These are phyloP conservation scores for Apostasia shenzhenica DNA, from an alignment of 106 monocot genomes.

Conservation along the genomic window DNA sequence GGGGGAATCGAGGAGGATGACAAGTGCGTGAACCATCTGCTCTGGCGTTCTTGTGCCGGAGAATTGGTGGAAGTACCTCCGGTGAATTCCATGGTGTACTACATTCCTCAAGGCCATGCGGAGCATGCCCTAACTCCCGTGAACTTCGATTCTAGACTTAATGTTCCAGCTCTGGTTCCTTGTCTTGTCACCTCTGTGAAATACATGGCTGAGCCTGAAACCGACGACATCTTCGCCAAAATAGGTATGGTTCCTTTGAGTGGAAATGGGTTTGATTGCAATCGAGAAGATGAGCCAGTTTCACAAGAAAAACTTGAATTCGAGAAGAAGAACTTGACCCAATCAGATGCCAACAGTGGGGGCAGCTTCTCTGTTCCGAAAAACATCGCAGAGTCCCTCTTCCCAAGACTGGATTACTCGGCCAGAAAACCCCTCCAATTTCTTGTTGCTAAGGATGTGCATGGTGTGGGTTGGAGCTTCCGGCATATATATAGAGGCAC, in stretches of 20 bases:
- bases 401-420: constrained; percentile 37
- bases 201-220: constrained; percentile 57
- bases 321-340: constrained; percentile 41
- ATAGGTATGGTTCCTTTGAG: constrained; percentile 42
- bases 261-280: constrained; percentile 28
- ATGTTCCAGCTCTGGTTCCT: constrained; percentile 35
- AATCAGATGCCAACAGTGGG: constrained; percentile 46
- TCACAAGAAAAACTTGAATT: constrained; percentile 26
- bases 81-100: constrained; percentile 61
- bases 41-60: constrained; percentile 80
- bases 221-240: constrained; percentile 70
- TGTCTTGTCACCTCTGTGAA: constrained; percentile 40
- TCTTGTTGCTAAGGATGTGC: constrained; percentile 34
- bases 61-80: constrained; percentile 66
- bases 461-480: constrained; percentile 43
- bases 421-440: constrained; percentile 37
- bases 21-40: constrained; percentile 53
- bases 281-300: not conserved
- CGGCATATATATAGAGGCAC: constrained; percentile 52
- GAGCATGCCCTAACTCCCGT: constrained; percentile 44
- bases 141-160: constrained; percentile 10
- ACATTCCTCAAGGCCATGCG: constrained; percentile 72
- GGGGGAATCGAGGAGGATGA: constrained; percentile 15
- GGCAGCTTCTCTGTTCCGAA: constrained; percentile 51
- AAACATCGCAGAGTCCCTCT: constrained; percentile 47